A percentile compares a stretch with the other conserved stretches of the same genome.
Conservation (phyloP, 2,329 filamentous ascomycete genomes). For the Coleophoma eucalyptorum region DNA sequence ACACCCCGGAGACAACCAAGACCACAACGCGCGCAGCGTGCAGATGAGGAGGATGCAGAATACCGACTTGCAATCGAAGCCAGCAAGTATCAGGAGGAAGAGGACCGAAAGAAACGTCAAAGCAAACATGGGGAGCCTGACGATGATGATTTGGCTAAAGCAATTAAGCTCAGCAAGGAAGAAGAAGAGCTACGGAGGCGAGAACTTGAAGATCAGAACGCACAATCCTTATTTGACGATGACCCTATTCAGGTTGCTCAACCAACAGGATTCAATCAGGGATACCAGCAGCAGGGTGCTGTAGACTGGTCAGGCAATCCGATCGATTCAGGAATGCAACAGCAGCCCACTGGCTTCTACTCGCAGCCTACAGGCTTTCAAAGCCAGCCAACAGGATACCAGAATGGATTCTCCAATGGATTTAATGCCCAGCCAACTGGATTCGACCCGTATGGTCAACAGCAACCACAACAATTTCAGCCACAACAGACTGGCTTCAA, state of each 20-base stretch:
- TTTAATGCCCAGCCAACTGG: slow-evolving; percentile 63
- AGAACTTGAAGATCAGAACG: slow-evolving; percentile 83
- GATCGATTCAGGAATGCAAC: slow-evolving; percentile 72
- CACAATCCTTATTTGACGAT: slow-evolving; percentile 85
- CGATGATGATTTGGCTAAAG: slow-evolving; percentile 90
- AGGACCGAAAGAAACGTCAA: slow-evolving; percentile 74
- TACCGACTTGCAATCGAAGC: slow-evolving; percentile 89
- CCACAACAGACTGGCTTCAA: slow-evolving; percentile 52
- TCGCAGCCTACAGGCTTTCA: slow-evolving; percentile 32
- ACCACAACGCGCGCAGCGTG: slow-evolving; percentile 44
- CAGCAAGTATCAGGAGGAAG: slow-evolving; percentile 92
- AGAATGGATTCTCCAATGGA: slow-evolving; percentile 66
- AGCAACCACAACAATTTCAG: slow-evolving; percentile 42
- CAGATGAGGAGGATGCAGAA: slow-evolving; percentile 84
- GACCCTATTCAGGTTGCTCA: slow-evolving; percentile 53
- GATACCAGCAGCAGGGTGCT: slow-evolving; percentile 93
- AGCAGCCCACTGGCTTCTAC: slow-evolving; percentile 78
- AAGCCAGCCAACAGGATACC: slow-evolving; percentile 58
- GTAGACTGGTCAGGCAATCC: slow-evolving; percentile 98
- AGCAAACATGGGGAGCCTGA: slow-evolving; percentile 49
- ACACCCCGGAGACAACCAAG: slow-evolving; percentile 41
- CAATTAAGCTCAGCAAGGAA: slow-evolving; percentile 89
- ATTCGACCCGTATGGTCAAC: slow-evolving; percentile 59
- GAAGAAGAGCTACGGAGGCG: slow-evolving; percentile 87
- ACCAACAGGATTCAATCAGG: slow-evolving; percentile 89